phyloP scores from a whole-genome alignment of 371 early-diverging fungal genomes.

The Phascolomyces articulosus region DNA sequence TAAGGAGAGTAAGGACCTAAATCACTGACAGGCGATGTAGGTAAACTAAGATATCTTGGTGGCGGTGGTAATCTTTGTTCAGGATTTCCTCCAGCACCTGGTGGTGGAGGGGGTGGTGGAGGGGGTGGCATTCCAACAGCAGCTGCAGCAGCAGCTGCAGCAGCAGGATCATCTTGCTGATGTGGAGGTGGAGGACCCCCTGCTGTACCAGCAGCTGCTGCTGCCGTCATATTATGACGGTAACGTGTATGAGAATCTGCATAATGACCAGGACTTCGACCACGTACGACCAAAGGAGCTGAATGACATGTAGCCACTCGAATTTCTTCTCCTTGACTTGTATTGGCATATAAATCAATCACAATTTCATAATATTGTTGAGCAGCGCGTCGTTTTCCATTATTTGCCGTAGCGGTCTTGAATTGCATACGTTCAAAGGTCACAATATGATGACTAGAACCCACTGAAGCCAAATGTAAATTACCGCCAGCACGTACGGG shows the following conservation, averaged over 20 bases:
- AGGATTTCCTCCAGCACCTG: not conserved
- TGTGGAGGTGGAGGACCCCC: conserved; percentile 33
- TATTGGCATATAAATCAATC: conserved; percentile 64
- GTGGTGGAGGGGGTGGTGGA: conserved; percentile 8
- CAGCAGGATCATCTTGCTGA: conserved; percentile 20
- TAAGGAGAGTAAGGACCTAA: conserved; percentile 33
- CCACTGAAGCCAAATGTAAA: conserved; percentile 35
- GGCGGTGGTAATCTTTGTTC: not conserved
- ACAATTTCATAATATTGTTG: conserved; percentile 80
- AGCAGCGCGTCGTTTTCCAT: conserved; percentile 76
- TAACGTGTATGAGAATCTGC: conserved; percentile 39
- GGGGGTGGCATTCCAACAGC: conserved; percentile 1
- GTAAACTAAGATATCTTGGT: conserved; percentile 23
- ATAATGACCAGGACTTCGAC: conserved; percentile 89
- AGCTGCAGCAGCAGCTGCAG: conserved; percentile 14
- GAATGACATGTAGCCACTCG: conserved; percentile 70
- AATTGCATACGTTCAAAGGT: conserved; percentile 89
- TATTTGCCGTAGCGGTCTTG: conserved; percentile 88
- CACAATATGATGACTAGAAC: conserved; percentile 43
- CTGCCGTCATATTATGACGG: conserved; percentile 16
- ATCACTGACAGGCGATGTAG: conserved; percentile 29
- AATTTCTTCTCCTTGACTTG: conserved; percentile 42
- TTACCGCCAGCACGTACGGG: conserved; percentile 53
- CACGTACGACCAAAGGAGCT: conserved; percentile 82
- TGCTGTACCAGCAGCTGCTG: conserved; percentile 14